phyloP scores from a whole-genome alignment of 768 basidiomycete genomes.

The Pulveroboletus sp. region DNA sequence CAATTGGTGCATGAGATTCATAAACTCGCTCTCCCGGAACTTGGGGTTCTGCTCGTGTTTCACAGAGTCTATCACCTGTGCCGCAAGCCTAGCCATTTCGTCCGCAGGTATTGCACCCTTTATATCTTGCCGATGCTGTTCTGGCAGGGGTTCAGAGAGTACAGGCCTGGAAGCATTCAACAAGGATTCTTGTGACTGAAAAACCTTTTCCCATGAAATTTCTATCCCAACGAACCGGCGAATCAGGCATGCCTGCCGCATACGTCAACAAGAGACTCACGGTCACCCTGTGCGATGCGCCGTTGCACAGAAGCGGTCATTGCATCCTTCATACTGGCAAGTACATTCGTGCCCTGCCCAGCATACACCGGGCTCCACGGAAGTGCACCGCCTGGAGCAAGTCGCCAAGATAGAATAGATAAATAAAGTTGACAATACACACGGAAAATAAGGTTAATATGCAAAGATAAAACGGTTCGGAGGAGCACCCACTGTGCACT shows the following conservation, averaged over 20 bases:
- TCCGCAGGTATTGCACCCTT: conserved; percentile 38
- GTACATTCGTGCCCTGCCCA: conserved; percentile 37
- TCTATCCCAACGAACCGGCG: conserved; percentile 7
- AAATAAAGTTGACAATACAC: neutral
- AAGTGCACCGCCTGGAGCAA: conserved; percentile 30
- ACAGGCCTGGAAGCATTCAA: conserved; percentile 22
- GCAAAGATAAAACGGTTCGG: neutral
- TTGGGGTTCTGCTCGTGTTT: conserved; percentile 75
- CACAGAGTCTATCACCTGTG: conserved; percentile 70
- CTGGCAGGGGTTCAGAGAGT: conserved; percentile 1
- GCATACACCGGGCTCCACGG: conserved; percentile 39
- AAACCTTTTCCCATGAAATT: conserved; percentile 58
- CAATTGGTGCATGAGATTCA: conserved; percentile 81
- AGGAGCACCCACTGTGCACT: conserved; percentile 12
- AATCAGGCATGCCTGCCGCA: neutral
- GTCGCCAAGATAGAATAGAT: neutral
- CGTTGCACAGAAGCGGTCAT: conserved; percentile 20
- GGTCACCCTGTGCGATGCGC: conserved; percentile 34
- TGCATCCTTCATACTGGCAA: conserved; percentile 29
- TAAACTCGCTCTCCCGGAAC: conserved; percentile 79
- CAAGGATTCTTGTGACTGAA: conserved; percentile 50
- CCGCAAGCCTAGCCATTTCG: conserved; percentile 78
- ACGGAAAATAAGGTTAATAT: neutral
- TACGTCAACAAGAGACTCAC: conserved; percentile 31
- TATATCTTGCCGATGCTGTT: conserved; percentile 18